Evolutionary conservation across 2,329 filamentous ascomycete genomes (phyloP), one percentile per base, ranked within the genome.

Genomic region (Claviceps sp.): DNA sequence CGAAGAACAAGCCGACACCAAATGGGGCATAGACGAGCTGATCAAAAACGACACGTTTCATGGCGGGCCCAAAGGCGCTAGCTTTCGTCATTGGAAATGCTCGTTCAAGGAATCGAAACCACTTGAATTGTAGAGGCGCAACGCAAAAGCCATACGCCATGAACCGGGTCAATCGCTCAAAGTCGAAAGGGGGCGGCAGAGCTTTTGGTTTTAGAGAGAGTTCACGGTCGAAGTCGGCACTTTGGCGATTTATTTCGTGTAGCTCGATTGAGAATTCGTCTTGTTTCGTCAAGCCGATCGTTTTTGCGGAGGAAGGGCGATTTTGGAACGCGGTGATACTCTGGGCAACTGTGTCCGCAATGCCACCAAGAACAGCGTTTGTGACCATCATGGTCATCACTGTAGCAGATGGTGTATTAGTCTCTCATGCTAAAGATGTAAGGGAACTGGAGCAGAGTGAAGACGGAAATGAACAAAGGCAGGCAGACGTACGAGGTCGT

Each of bases 341-440:
- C 69, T 98, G 93, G 54, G 93, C 93, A 47, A 95, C 88, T 37
- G 93, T 97, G 69, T 98, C 93, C 68, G 93, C 93, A 60, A 98
- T 85, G 61, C 93, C 93, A 71, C 88, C 89, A 54, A 98, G 82
- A 52, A 97, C 85, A 59, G 93, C 87, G 72, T 98, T 98, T 67
- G 91, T 95, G 65, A 96, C 88, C 91, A 98, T 98, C 70, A 95
- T 98, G 56, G 93, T 98, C 62, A 98, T 80, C 43, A 98, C 87
- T 86, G 65, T 50, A 40, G 54, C 16, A 38, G 14, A 24, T 3
- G n/a, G 20, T 37, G n/a, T 34, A 50, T 49, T 53, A 50, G 34
- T 14, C 18, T 8, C 11, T 48, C 8, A 7, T 38, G 46, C 2
- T n/a, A 16, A 1, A 13, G 13, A 34, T 34, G 44, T 9, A 11